Conservation (phyloP, 441 rosid species). For the Raphanus hybrid region DNA sequence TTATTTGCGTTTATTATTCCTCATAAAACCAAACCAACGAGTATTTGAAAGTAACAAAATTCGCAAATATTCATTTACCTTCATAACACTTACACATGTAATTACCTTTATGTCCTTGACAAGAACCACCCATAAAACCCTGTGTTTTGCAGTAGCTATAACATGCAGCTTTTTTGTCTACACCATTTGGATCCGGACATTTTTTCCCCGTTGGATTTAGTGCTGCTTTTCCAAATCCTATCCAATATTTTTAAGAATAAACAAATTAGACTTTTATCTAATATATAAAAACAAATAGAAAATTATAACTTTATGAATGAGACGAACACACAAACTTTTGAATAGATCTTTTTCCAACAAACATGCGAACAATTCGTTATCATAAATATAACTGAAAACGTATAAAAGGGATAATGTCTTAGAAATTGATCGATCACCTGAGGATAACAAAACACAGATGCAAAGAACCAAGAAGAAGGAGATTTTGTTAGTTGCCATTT, state of each 20-base stretch:
- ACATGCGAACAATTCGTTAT: neutral
- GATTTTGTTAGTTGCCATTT: conserved; percentile 1
- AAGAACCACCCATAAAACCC: conserved; percentile 1
- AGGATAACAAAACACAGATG: conserved; percentile 8
- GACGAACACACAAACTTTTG: neutral
- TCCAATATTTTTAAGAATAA: neutral
- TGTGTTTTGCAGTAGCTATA: neutral
- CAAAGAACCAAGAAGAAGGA: conserved; percentile 15
- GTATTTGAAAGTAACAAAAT: too few species aligned
- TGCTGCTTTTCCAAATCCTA: conserved; percentile 8
- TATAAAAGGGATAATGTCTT: neutral
- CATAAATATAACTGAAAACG: neutral
- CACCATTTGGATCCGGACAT: conserved; percentile 22
- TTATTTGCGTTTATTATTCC: too few species aligned
- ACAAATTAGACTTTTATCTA: neutral
- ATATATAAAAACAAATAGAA: neutral
- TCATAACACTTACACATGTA: conserved; percentile 10
- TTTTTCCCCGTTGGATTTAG: neutral
- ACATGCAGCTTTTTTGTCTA: neutral
- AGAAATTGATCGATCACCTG: conserved; percentile 2
- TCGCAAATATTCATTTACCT: neutral
- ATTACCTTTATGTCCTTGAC: neutral
- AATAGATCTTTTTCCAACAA: neutral
- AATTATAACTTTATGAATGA: neutral
- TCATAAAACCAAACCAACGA: too few species aligned